Evolutionary conservation across 441 rosid genomes (phyloP).

Genomic region (Daphne laureola): DNA sequence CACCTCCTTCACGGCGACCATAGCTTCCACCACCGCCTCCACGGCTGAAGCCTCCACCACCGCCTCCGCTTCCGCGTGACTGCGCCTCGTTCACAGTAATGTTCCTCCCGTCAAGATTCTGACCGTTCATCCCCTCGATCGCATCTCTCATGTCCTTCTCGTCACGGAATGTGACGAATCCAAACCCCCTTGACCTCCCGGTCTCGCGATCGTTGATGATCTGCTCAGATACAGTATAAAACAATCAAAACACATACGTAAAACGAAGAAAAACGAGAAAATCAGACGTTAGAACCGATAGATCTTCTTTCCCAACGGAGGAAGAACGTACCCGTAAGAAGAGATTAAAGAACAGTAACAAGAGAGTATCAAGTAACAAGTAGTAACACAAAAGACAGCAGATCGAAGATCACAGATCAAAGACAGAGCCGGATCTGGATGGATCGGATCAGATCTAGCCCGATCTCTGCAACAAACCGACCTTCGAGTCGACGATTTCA

Average conservation of each 20-base stretch:
- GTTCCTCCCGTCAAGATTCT: slow-evolving; percentile 58
- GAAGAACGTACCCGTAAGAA: slow-evolving; percentile 78
- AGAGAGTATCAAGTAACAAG: slow-evolving; percentile 29
- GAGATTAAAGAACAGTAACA: slow-evolving; percentile 39
- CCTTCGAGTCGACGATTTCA: slow-evolving; percentile 91
- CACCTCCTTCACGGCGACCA: too few species aligned
- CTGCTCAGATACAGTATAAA: slow-evolving; percentile 20
- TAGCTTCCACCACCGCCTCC: slow-evolving; percentile 16
- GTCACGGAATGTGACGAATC: slow-evolving; percentile 63
- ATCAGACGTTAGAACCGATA: slow-evolving; percentile 31
- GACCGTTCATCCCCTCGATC: slow-evolving; percentile 70
- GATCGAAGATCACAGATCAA: slow-evolving; percentile 46
- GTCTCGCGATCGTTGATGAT: slow-evolving; percentile 78
- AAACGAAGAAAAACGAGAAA: too few species aligned
- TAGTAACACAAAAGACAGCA: slow-evolving; percentile 59
- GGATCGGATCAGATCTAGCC: slow-evolving; percentile 52
- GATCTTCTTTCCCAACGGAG: slow-evolving; percentile 75
- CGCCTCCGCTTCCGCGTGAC: slow-evolving; percentile 55
- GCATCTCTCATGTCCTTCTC: slow-evolving; percentile 76
- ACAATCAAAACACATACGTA: neutral
- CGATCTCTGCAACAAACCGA: slow-evolving; percentile 73
- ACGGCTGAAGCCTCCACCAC: slow-evolving; percentile 33
- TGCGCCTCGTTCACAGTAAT: slow-evolving; percentile 80
- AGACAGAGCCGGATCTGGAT: slow-evolving; percentile 34
- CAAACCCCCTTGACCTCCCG: slow-evolving; percentile 70